Evolutionary conservation across 345 rosid species (phyloP).

Genomic region (Excoecaria agallocha): DNA sequence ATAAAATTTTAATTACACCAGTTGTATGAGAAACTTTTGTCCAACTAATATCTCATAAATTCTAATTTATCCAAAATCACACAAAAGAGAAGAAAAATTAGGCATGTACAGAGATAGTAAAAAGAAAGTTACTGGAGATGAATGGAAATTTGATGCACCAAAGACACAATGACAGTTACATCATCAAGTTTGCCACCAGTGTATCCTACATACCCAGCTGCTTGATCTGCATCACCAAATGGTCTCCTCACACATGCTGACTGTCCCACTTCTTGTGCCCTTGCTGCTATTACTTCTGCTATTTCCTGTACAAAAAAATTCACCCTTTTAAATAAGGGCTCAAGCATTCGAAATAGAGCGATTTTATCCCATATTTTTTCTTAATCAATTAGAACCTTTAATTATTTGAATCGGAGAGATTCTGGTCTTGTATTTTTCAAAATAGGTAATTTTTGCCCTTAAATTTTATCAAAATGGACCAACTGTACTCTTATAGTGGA

Average conservation of each 20-base stretch:
- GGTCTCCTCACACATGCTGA: constrained; percentile 45
- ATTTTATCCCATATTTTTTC: too few species aligned
- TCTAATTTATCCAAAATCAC: too few species aligned
- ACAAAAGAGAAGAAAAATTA: background rate
- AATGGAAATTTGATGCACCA: constrained; percentile 28
- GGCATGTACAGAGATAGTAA: background rate
- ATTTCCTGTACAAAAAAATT: constrained; percentile 43
- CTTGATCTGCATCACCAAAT: constrained; percentile 65
- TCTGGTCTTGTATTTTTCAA: too few species aligned
- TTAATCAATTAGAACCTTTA: too few species aligned
- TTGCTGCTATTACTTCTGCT: constrained; percentile 52
- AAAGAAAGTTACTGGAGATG: background rate
- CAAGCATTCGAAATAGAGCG: too few species aligned
- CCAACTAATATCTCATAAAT: too few species aligned
- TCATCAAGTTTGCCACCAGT: constrained; percentile 62
- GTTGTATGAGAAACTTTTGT: too few species aligned
- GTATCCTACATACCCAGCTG: constrained; percentile 60
- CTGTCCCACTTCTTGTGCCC: constrained; percentile 54
- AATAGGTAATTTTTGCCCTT: too few species aligned
- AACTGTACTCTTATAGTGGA: too few species aligned
- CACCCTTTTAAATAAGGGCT: background rate
- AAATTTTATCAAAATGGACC: too few species aligned
- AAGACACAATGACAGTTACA: constrained; percentile 60
- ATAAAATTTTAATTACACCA: too few species aligned
- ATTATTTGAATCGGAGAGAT: too few species aligned